Evolutionary conservation across 1,139 yeast genomes (phyloP), one percentile per base, ranked within the genome.

Genomic region (Petasospora fabianii): DNA sequence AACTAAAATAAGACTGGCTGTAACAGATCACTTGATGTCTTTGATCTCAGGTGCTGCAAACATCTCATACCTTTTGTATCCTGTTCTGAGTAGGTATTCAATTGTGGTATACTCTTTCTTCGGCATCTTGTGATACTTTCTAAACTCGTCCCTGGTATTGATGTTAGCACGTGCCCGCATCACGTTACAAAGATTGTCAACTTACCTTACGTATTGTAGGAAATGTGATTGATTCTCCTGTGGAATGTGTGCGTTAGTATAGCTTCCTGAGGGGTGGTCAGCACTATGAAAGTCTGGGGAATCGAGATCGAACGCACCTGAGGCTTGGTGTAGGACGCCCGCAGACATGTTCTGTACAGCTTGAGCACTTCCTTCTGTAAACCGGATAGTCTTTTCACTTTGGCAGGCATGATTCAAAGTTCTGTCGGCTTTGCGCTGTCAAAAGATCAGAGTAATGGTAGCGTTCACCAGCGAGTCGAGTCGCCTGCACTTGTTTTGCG

Each of bases 91-190:
- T 34, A 92, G 66, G 62, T 88, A 92, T 59, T 92, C 98, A 36
- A 92, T 79, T 1, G 96, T 85, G 27, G 82, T 71, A 58, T 90
- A 90, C 55, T 86, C 96, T 54, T 86, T 82, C 56, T 85, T 80
- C 24, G 84, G 78, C 13, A 90, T 61, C 24, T 61, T 53, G 34
- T 68, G 65, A 58, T 80, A 69, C 52, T 77, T 77, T n/a, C 59
- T 65, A 58, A 92, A 92, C 56, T 86, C 95, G 11, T 54, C 58
- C 34, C 81, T 69, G 8, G 3, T n/a, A 9, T 19, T 8, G 18
- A 16, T 24, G 39, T 32, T 29, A 32, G 30, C 18, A 21, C 6
- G 19, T 10, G 27, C 6, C n/a, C 14, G 16, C 15, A 6, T 27
- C 22, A 14, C n/a, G n/a, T n/a, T 6, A 27, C 14, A 27, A 10